Conservation (phyloP, 2,329 filamentous ascomycete genomes). For the Neonectria coccinea region DNA sequence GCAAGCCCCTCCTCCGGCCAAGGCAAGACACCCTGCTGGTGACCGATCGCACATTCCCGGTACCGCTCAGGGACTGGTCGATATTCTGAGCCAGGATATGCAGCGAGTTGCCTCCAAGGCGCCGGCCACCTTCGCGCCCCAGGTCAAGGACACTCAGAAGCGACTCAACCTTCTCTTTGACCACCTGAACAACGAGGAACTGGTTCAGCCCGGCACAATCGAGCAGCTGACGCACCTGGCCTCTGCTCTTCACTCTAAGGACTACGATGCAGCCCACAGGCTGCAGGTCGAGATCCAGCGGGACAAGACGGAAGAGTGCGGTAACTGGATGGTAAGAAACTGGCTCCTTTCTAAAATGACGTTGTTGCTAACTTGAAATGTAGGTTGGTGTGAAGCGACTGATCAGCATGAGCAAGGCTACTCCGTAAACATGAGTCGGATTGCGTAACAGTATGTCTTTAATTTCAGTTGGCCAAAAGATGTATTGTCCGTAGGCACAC, state of each 20-base stretch:
- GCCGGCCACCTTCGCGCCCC: constrained; percentile 84
- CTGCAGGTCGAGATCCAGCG: constrained; percentile 82
- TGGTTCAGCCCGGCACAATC: constrained; percentile 84
- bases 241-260: constrained; percentile 73
- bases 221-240: constrained; percentile 73
- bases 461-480: constrained; percentile 35
- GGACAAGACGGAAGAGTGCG: constrained; percentile 83
- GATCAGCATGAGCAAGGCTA: constrained; percentile 83
- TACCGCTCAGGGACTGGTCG: constrained; percentile 80
- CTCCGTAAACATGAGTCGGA: constrained; percentile 59
- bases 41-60: constrained; percentile 91
- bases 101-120: constrained; percentile 88
- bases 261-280: constrained; percentile 75
- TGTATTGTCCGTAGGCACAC: constrained; percentile 18
- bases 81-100: constrained; percentile 86
- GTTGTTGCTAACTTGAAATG: constrained; percentile 53
- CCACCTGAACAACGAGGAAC: constrained; percentile 94
- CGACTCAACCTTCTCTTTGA: constrained; percentile 94
- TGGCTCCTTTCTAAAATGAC: not conserved
- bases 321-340: constrained; percentile 84
- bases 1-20: constrained; percentile 61
- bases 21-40: constrained; percentile 79
- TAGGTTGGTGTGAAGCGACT: constrained; percentile 82
- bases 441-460: constrained; percentile 29
- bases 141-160: constrained; percentile 95